Base-by-base conservation (phyloP, 78 protist genomes). In the Dictyostelium citrinum region DNA sequence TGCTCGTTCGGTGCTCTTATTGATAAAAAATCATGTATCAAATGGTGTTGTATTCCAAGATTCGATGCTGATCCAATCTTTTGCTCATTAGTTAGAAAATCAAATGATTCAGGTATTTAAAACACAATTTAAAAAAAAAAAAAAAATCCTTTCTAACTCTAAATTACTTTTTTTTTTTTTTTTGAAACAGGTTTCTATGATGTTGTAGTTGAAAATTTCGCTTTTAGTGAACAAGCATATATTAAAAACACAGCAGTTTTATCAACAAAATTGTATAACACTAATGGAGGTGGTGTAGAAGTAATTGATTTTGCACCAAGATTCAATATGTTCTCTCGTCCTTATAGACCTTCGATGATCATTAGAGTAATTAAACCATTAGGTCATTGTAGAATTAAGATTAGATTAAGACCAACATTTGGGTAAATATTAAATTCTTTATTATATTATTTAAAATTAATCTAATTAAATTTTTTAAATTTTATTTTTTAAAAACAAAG, bases 11-110 rank as follows among this genome's bases (percentile, higher is more conserved):
- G 93, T 61, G 96, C 96, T 17, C 68, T 95, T 1, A 71, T 95
- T 14, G 93, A 85, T 55, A 85, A 82, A 12, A 83, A 95, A 33
- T 75, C 93, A 7, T 83, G 83, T 20, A 81, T 95, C 20, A 85
- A 83, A 81, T 95, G 96, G 96, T 88, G 91, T 33, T 95, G 96
- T 71, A 83, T 85, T 60, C 97, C 97, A 14, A 80, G 95, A 58
- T 95, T 95, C 46, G 97, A 95, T 90, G 97, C 95, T 2, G 97
- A 95, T 95, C 97, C 97, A 35, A 85, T 95, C n/a, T 95, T 95
- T 86, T 95, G 97, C 39, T 79, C 88, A 3, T 60, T 95, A 16
- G 90, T 95, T 35, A 90, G 90, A 79, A 88, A 78, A 45, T 58
- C 97, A 64, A 90, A 88, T 79, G 90, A 90, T 37, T 39, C 71